Percentiles rank a stretch among this genome's conserved stretches.
phyloP scores from a whole-genome alignment of 805 yeast genomes.

The Spathaspora arborariae region DNA sequence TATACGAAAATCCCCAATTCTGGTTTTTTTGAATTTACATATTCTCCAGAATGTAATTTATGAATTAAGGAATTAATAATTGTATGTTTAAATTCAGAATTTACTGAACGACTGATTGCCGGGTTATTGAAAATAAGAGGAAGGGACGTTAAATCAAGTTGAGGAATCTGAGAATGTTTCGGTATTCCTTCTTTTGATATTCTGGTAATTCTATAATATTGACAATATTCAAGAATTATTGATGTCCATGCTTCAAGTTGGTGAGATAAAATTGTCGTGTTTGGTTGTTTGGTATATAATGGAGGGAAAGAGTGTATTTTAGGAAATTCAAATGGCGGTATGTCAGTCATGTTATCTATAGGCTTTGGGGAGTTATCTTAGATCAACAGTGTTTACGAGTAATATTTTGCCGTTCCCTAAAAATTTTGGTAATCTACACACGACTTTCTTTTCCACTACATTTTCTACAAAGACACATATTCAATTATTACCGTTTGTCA shows the following conservation, averaged over 20 bases:
- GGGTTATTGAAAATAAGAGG: constrained; percentile 49
- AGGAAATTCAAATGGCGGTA: constrained; percentile 30
- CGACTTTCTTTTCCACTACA: not conserved
- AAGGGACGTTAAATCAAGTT: constrained; percentile 13
- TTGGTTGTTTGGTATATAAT: constrained; percentile 84
- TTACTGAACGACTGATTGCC: constrained; percentile 49
- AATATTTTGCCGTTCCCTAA: not conserved
- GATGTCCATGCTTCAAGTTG: constrained; percentile 79
- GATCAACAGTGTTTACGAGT: not conserved
- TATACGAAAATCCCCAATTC: constrained; percentile 63
- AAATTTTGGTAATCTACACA: not conserved
- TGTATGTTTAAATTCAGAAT: constrained; percentile 50
- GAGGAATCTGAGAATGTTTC: constrained; percentile 22
- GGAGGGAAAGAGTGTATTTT: constrained; percentile 72
- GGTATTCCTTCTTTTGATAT: constrained; percentile 27
- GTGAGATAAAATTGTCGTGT: constrained; percentile 68
- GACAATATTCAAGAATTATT: constrained; percentile 60
- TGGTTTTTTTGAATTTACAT: constrained; percentile 47
- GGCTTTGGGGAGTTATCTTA: not conserved
- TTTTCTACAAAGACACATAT: not conserved
- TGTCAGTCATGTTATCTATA: not conserved
- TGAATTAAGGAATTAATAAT: constrained; percentile 57
- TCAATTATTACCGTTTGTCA: not conserved
- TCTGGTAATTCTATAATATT: constrained; percentile 40
- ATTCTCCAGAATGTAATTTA: constrained; percentile 51